Base-by-base conservation (phyloP, 2,329 filamentous ascomycete genomes). In the Ophiostoma triangulosporum region DNA sequence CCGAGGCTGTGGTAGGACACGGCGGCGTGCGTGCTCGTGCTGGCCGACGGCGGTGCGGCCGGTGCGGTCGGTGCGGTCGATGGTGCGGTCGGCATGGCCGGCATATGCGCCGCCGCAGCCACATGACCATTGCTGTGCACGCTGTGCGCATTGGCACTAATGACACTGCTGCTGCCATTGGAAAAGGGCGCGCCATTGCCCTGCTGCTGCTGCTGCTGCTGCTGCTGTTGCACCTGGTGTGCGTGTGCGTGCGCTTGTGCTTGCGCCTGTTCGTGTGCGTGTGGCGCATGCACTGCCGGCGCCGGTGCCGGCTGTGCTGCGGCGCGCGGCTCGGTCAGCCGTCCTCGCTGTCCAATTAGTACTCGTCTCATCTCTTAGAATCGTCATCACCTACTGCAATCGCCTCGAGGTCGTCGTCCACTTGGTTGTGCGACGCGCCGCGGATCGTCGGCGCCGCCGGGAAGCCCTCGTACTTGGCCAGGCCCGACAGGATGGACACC, bases 401-500 rank as follows among this genome's bases (percentile, higher is more conserved):
- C 60, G 85, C 85, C 65, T 86, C 83, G 58, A 97, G 73, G 69
- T 98, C 93, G 50, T 91, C 84, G 53, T 95, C 88, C 48, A 93
- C 69, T 63, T 96, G 88, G 11, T 77, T 73, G 22, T 77, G 68
- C 35, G 84, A 83, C 26, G 87, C 86, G 40, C 86, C 78, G 55
- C 75, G 75, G 68, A 98, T 84, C 32, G 86, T 77, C 20, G 93
- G 93, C n/a, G 90, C 93, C 31, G 91, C 90, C 33, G 93, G 93
- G 69, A 98, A 98, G 24, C 93, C 93, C 63, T 95, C 83, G 65
- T 96, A 90, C 69, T 96, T 97, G 33, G 91, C 90, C 51, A 97
- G 76, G 35, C 91, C 91, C 6, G 90, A 84, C 54, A 98, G 72
- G 27, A 96, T 81, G 0, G 90, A 95, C 4, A 98, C 90, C 66